Base-by-base conservation (phyloP, 1,284 basidiomycete genomes). In the Chalciporus sp. region DNA sequence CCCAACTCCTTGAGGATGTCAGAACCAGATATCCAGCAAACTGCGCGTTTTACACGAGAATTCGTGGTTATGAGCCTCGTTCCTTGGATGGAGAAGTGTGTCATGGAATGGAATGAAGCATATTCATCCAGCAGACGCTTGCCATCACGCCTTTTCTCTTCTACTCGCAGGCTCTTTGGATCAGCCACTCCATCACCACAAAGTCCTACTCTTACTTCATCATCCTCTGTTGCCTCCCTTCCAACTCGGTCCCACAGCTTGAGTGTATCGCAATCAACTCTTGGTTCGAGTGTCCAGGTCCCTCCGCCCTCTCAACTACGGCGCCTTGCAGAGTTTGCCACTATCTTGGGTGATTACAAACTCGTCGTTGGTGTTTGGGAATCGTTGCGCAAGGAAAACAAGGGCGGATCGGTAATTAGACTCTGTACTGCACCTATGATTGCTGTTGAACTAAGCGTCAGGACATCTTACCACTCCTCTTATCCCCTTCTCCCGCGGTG, bases 1-100 rank as follows among this genome's bases (percentile, higher is more conserved):
- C 60, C 76, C n/a, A 79, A 80, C 59, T 77, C 77, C 3, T 64
- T 88, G 37, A 76, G 76, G 37, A 74, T 97, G 68, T 79, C 79
- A 7, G 85, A 92, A 55, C 79, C 80, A 44, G 95, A 98, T 70
- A 90, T 95, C 10, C 83, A 90, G 56, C 83, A 86, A 56, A 84
- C 92, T 23, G 87, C 87, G 0, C 83, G 85, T 42, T 94, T 98
- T 61, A 82, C 94, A 7, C 83, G 95, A 42, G 96, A 98, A 69
- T 89, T 98, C 61, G 82, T 94, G 2, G 87, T 90, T 4, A 94
- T 94, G 83, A 95, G 90, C 63, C 75, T 99, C 33, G 74, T 98
- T 4, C 96, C 96, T 0, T 98, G 92, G 88, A 95, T 99, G 92
- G 96, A 99, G 74, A 90, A 90, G 61, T 89, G 87, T 65, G 89